phyloP scores from a whole-genome alignment of 139 green algal genomes.

The Chlorella sp. region DNA sequence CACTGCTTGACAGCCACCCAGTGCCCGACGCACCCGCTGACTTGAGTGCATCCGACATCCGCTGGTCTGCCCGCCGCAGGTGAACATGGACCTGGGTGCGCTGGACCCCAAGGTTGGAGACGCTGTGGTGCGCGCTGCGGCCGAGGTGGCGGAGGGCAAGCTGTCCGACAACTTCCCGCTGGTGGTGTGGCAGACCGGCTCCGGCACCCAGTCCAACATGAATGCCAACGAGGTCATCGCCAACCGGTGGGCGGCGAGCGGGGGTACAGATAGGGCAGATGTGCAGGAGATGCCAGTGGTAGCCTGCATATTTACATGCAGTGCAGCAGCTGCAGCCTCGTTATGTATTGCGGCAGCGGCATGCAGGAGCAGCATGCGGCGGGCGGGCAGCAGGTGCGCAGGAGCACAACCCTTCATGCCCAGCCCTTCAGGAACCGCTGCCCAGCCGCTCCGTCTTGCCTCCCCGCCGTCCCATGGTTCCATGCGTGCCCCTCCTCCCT shows the following conservation, averaged over 20 bases:
- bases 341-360: too few species aligned
- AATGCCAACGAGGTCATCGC: conserved; percentile 97
- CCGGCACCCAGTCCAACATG: conserved; percentile 97
- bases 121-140: conserved; percentile 75
- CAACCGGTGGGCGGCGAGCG: conserved; percentile 53
- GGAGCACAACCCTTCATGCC: too few species aligned
- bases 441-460: too few species aligned
- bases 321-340: too few species aligned
- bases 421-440: too few species aligned
- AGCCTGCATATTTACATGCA: too few species aligned
- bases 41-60: neutral
- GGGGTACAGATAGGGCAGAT: neutral
- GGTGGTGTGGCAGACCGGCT: conserved; percentile 95
- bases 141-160: conserved; percentile 85
- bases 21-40: too few species aligned
- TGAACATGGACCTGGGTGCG: conserved; percentile 78
- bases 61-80: conserved; percentile 36
- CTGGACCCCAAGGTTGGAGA: conserved; percentile 68
- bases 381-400: neutral
- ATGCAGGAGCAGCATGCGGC: too few species aligned
- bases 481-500: neutral
- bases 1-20: neutral
- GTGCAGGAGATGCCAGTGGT: neutral
- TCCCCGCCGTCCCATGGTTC: neutral
- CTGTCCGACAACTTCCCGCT: conserved; percentile 93